Evolutionary conservation across 495 filamentous ascomycete species (phyloP).

Genomic region (Lichina pygmaea): DNA sequence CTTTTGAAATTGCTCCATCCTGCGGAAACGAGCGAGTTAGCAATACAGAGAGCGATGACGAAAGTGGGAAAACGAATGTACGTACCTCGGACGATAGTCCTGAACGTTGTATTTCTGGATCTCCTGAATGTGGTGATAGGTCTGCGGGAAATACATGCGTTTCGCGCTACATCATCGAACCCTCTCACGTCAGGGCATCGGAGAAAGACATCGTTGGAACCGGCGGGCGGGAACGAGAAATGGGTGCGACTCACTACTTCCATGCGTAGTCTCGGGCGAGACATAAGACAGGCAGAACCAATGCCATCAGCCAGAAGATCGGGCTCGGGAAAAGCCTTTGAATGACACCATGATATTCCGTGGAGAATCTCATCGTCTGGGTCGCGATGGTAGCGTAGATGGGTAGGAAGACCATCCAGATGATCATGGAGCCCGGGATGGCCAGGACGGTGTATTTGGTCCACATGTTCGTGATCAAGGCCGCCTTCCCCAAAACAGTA

Average conservation of each 20-base stretch:
- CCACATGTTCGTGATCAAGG: constrained; percentile 89
- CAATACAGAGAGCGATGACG: constrained; percentile 1
- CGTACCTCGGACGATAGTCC: constrained; percentile 76
- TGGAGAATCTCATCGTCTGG: constrained; percentile 43
- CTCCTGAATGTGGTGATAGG: constrained; percentile 97
- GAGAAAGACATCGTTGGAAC: constrained; percentile 4
- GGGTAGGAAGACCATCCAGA: constrained; percentile 79
- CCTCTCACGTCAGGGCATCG: background rate
- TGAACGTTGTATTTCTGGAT: constrained; percentile 99
- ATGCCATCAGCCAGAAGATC: constrained; percentile 67
- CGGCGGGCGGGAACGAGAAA: background rate
- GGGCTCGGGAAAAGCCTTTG: constrained; percentile 56
- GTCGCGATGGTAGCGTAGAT: constrained; percentile 81
- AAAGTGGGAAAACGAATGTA: background rate
- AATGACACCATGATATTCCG: constrained; percentile 65
- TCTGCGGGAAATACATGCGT: constrained; percentile 85
- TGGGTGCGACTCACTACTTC: constrained; percentile 22
- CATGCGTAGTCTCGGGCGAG: constrained; percentile 69
- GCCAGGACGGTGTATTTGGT: constrained; percentile 94
- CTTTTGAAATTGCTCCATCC: constrained; percentile 99
- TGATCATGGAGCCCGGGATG: constrained; percentile 74
- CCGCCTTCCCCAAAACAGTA: constrained; percentile 87
- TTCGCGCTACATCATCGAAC: constrained; percentile 23
- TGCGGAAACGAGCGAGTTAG: constrained; percentile 10
- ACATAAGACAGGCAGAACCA: constrained; percentile 58